Evolutionary conservation across 2,329 filamentous ascomycete species (phyloP).

Genomic region (Aspergillus sergii): DNA sequence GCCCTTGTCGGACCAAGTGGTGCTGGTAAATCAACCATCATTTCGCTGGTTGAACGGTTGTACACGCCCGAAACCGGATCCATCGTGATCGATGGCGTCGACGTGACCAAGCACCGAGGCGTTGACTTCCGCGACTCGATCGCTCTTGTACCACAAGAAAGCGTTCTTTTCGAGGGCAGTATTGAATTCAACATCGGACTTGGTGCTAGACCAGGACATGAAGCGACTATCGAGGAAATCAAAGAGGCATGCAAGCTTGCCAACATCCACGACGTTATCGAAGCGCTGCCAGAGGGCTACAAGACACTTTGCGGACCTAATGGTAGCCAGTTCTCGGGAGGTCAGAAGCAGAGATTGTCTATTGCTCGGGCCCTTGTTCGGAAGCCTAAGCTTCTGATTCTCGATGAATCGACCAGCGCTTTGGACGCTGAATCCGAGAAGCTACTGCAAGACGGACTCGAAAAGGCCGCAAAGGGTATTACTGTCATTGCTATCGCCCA

Average conservation of each 20-base stretch:
- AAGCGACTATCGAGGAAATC: constrained; percentile 62
- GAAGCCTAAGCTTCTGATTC: constrained; percentile 57
- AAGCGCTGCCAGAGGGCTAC: constrained; percentile 65
- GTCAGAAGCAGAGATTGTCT: constrained; percentile 61
- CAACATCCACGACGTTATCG: constrained; percentile 71
- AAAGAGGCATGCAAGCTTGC: constrained; percentile 68
- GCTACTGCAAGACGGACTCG: constrained; percentile 48
- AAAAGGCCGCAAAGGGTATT: constrained; percentile 36
- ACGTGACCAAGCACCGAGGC: constrained; percentile 45
- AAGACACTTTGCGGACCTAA: constrained; percentile 61
- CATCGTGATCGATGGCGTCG: constrained; percentile 56
- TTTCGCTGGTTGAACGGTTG: constrained; percentile 59
- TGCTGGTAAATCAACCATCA: constrained; percentile 68
- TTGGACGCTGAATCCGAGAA: constrained; percentile 58
- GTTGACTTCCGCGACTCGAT: constrained; percentile 48
- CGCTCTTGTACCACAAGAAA: constrained; percentile 52
- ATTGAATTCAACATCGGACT: constrained; percentile 51
- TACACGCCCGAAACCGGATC: constrained; percentile 55
- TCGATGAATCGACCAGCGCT: constrained; percentile 64
- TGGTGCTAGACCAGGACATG: constrained; percentile 54
- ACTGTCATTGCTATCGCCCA: constrained; percentile 49
- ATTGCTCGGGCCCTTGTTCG: constrained; percentile 62
- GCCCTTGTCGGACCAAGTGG: constrained; percentile 69
- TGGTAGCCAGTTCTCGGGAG: constrained; percentile 58
- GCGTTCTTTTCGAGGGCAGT: constrained; percentile 51